Evolutionary conservation across 108 stramenopile genomes (phyloP).

Genomic region (Conticribra guillardii): DNA sequence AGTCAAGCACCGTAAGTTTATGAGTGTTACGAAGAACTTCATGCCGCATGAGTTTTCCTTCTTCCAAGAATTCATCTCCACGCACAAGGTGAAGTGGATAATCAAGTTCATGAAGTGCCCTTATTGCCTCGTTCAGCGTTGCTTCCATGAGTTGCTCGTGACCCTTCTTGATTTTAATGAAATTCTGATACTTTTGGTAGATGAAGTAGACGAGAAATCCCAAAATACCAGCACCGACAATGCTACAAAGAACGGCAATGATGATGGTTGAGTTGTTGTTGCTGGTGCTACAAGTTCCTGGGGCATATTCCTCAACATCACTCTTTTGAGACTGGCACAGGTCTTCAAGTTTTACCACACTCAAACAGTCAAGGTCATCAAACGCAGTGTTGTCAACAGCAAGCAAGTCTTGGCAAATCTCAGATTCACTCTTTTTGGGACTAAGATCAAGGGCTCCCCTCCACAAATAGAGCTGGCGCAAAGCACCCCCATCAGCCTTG

Average conservation of each 20-base stretch:
- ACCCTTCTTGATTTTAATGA: slow-evolving; percentile 32
- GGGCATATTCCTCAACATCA: slow-evolving; percentile 38
- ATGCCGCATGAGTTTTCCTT: slow-evolving; percentile 40
- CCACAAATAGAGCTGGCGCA: slow-evolving; percentile 42
- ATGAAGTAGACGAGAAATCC: slow-evolving; percentile 10
- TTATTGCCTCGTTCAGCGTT: slow-evolving; percentile 39
- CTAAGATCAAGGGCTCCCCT: slow-evolving; percentile 41
- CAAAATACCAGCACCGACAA: slow-evolving; percentile 23
- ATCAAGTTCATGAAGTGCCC: slow-evolving; percentile 40
- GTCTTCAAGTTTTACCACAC: slow-evolving; percentile 15
- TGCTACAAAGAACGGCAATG: slow-evolving; percentile 25
- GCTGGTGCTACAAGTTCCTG: slow-evolving; percentile 27
- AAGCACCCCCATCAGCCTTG: slow-evolving; percentile 26
- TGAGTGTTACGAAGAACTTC: slow-evolving; percentile 45
- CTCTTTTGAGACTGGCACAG: slow-evolving; percentile 39
- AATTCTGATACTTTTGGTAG: slow-evolving; percentile 25
- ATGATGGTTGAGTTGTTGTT: slow-evolving; percentile 18
- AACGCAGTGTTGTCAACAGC: slow-evolving; percentile 11
- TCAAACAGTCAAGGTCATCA: slow-evolving; percentile 18
- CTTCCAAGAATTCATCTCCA: slow-evolving; percentile 39
- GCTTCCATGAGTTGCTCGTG: slow-evolving; percentile 49
- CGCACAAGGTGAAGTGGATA: slow-evolving; percentile 49
- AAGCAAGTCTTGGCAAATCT: slow-evolving; percentile 37
- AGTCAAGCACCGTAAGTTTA: slow-evolving; percentile 47
- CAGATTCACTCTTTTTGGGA: slow-evolving; percentile 22